Evolutionary conservation across 805 yeast genomes (phyloP), one percentile per base, ranked within the genome.

Genomic region (Lipomyces lipofer): DNA sequence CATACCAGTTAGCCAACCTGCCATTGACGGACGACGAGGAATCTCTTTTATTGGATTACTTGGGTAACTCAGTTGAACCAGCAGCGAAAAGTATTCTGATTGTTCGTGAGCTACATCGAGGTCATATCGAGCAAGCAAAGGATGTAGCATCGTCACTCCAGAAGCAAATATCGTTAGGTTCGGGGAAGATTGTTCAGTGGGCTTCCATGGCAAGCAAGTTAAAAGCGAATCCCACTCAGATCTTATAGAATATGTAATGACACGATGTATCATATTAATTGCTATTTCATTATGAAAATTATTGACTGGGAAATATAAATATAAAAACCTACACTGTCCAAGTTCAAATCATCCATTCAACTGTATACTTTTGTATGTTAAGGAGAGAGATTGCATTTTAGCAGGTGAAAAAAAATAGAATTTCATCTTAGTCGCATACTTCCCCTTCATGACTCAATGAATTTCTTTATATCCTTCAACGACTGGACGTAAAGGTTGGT

Each of bases 81-180:
- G 28, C 47, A 8, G 33, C 55, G 10, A 54, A 51, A 19, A 51
- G 51, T n/a, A 51, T 54, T 4, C 28, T 47, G n/a, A 36, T 54
- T 13, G 49, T 48, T 4, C 43, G 59, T 19, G 51, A 42, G 24
- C 43, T 51, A 6, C 59, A 54, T 38, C 52, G 59, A 10, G 55
- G 55, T 12, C 42, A 49, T 17, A 3, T 35, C 2, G 35, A 13
- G 3, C n/a, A 35, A 8, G 59, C 55, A 5, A 43, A 51, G 36
- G 22, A 21, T 3, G 46, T 28, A 12, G 52, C 58, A 1, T 35
- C 44, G 10, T 25, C 30, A 3, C 1, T 44, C 25, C 43, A 54
- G n/a, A 43, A 22, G 27, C 47, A 39, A 33, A 47, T 51, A 13
- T 54, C 59, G 13, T 12, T 46, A n/a, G 54, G 52, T 10, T 45